Evolutionary conservation across 179 eudicot genomes (phyloP).

Genomic region (Patellifolia procumbens): DNA sequence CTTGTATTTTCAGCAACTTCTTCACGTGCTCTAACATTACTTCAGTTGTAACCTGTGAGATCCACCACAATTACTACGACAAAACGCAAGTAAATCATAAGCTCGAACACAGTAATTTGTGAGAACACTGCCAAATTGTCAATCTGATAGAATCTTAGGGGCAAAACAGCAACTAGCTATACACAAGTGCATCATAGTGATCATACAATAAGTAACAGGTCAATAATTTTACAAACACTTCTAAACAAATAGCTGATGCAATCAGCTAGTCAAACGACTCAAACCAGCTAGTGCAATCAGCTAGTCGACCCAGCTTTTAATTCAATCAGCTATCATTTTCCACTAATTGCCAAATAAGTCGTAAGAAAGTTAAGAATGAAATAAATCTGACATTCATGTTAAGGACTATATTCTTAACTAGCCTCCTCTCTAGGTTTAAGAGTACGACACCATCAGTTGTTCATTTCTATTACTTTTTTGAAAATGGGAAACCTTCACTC

Average conservation of each 20-base stretch:
- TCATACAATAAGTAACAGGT: neutral
- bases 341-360: too few species aligned
- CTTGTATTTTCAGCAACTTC: slow-evolving; percentile 76
- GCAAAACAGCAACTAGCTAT: neutral
- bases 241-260: too few species aligned
- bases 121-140: neutral
- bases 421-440: neutral
- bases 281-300: too few species aligned
- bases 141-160: too few species aligned
- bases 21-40: slow-evolving; percentile 75
- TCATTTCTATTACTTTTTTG: too few species aligned
- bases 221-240: too few species aligned
- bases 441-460: neutral
- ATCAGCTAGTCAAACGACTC: too few species aligned
- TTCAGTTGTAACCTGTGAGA: slow-evolving; percentile 76
- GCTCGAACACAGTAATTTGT: neutral
- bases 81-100: neutral
- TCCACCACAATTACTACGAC: slow-evolving; percentile 7
- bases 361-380: neutral
- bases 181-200: neutral
- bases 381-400: neutral
- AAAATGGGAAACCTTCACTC: neutral
- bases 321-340: too few species aligned
- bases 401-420: neutral
- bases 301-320: too few species aligned